Base-by-base conservation (phyloP, 805 yeast species). In the Candida suzukii region DNA sequence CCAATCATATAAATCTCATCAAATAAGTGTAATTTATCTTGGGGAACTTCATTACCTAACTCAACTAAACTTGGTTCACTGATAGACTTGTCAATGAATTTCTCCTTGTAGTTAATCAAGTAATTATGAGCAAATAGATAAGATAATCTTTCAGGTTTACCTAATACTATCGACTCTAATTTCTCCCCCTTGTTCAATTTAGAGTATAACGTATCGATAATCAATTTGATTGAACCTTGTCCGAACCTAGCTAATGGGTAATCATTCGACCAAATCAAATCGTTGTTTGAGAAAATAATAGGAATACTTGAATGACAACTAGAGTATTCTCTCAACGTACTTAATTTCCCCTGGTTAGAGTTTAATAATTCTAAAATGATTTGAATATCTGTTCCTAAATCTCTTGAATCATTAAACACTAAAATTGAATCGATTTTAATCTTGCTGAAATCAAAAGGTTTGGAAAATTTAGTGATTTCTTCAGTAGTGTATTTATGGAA, bases 1-100 rank as follows among this genome's bases (percentile, higher is more conserved):
- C 99, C 99, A 28, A 93, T 87, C 99, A 93, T 93, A 63, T 72
- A 90, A 2, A 93, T 83, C n/a, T 72, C 61, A 29, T 68, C 64
- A 51, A 83, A 69, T n/a, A 75, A 78, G 8, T 29, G 11, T 0
- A 72, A 51, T 2, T 46, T 17, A 4, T 40, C 41, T 6, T 73
- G 73, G 2, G 70, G 48, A 18, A 48, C 52, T 6, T 10, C 16
- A n/a, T 49, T 51, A 24, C 75, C 72, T 41, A 80, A 59, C 18
- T 52, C 55, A 1, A 84, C 84, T 17, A 57, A 47, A 41, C 67
- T 68, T 3, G 47, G 45, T 10, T 50, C 49, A 11, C 43, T 13
- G 7, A 24, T 20, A 47, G 41, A 10, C 39, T 44, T 12, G 47
- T 46, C 33, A 60, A 28, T 20, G 3, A 29, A n/a, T n/a, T 5